Conservation (phyloP, 2,329 filamentous ascomycete genomes). For the Pseudocercospora musae region DNA sequence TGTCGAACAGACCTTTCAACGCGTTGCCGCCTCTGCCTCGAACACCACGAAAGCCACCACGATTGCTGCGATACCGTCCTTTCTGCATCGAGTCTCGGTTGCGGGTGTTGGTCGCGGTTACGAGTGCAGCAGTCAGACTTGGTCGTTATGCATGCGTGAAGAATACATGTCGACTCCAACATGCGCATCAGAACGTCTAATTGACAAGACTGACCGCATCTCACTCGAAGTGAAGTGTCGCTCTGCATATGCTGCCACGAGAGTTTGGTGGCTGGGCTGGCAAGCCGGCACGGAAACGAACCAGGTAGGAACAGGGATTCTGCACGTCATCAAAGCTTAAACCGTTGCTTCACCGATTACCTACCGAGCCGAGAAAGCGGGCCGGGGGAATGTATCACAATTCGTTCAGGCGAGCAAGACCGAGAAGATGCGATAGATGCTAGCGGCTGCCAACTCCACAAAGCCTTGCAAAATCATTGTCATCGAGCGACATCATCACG, state of each 20-base stretch:
- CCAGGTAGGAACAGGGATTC: background rate
- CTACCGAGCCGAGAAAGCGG: too few relatives aligned
- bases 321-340: background rate
- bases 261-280: background rate
- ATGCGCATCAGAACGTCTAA: background rate
- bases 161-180: background rate
- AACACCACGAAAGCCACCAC: conserved; percentile 5
- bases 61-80: conserved; percentile 11
- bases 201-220: background rate
- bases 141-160: background rate
- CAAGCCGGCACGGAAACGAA: background rate
- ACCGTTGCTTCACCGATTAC: background rate
- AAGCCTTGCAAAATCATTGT: conserved; percentile 4
- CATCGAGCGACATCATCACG: conserved; percentile 1
- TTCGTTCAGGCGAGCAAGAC: background rate
- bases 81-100: background rate
- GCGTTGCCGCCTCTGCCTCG: conserved; percentile 7
- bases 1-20: conserved; percentile 31
- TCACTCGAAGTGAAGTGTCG: background rate
- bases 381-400: background rate
- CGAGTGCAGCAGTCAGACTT: background rate
- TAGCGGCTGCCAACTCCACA: background rate
- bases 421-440: background rate
- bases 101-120: background rate
- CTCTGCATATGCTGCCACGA: background rate